Evolutionary conservation across 345 rosid species (phyloP), one percentile per base, ranked within the genome.

Genomic region (Rhodomyrtus tomentosa): DNA sequence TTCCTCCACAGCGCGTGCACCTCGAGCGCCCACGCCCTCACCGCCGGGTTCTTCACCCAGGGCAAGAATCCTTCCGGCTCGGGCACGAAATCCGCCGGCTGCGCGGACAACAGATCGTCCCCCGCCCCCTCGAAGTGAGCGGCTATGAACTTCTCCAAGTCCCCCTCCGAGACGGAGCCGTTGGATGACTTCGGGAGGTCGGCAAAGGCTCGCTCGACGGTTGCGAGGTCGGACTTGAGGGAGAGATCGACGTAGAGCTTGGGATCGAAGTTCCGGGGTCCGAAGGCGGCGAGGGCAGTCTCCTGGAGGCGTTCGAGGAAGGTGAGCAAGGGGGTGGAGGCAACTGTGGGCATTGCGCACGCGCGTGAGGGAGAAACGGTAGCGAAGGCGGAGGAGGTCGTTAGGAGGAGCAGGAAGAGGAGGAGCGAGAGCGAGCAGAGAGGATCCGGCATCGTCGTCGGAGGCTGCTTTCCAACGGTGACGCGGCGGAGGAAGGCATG

Each of bases 1-100:
- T 88, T 93, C 87, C 87, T 93, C 99, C 99, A 98, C 32, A 96
- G 88, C 7, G 90, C 82, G 90, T 97, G 98, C n/a, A 97, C 91
- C 87, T 92, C 91, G 55, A 93, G 83, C 7, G 99, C 99, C 99
- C 99, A 96, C 8, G 85, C 89, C 85, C 96, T 92, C 82, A 95
- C 95, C 84, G 83, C 73, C 3, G 87, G 59, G 85, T 92, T 92
- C 94, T 92, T 89, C 84, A 98, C 99, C 83, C 89, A 88, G 10
- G 91, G 90, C 92, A 98, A 87, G 85, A 98, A 98, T 12, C 92
- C 92, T 1, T 86, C 87, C 1, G 97, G 98, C 90, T 93, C 93
- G 10, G 90, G 55, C 58, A 86, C 90, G 87, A 91, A 96, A 90
- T 96, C 99, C 51, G 81, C 85, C 24, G 96, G 99, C 5, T 87